These are phyloP conservation scores for Aspergillus cejpii DNA, from an alignment of 2,329 filamentous ascomycete genomes.

Conservation along the genomic window DNA sequence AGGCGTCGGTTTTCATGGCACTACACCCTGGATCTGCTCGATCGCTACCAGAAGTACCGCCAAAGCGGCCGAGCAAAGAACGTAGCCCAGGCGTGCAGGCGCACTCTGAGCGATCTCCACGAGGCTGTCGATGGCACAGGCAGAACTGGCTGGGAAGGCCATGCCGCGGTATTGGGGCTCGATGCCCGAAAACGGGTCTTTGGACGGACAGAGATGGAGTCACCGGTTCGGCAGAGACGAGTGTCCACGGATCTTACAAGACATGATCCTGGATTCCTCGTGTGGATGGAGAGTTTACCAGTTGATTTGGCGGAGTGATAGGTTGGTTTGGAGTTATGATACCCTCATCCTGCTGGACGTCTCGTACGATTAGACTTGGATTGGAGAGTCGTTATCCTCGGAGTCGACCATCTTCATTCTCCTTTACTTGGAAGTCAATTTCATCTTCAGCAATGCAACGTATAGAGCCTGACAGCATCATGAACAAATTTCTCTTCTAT, in stretches of 20 bases:
- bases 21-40: slow-evolving; percentile 2
- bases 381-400: no score
- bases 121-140: background rate
- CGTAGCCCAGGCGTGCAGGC: slow-evolving; percentile 1
- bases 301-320: slow-evolving; percentile 10
- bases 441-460: no score
- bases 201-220: background rate
- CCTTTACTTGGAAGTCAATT: no score
- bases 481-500: no score
- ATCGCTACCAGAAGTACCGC: background rate
- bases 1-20: background rate
- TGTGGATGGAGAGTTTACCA: slow-evolving; percentile 13
- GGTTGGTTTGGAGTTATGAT: background rate
- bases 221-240: background rate
- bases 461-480: no score
- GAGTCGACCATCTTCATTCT: no score
- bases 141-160: background rate
- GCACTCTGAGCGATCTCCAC: background rate
- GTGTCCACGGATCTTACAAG: background rate
- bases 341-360: background rate
- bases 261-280: background rate
- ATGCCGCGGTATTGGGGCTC: background rate
- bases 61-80: background rate
- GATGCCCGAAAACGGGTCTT: background rate
- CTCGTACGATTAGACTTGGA: background rate